Evolutionary conservation across 1,284 basidiomycete species (phyloP).

Genomic region (Trichosporon coremiiforme): DNA sequence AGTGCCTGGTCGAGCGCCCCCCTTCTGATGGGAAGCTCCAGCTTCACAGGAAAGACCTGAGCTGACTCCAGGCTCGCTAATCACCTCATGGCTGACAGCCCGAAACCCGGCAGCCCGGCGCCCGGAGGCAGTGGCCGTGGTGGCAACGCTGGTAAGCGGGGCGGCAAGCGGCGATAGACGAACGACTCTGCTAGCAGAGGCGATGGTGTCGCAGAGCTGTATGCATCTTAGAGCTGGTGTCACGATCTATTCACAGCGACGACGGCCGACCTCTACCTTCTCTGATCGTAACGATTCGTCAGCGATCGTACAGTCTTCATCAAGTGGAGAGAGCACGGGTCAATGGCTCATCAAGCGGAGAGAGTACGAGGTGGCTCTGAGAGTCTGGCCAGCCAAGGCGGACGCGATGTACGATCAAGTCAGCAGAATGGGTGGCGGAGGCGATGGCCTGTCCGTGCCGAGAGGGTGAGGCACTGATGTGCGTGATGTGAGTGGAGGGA

Average conservation of each 20-base stretch:
- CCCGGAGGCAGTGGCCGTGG: slow-evolving; percentile 1
- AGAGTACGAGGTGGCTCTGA: background rate
- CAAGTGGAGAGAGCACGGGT: background rate
- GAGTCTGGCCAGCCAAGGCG: background rate
- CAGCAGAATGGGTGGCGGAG: background rate
- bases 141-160: slow-evolving; percentile 17
- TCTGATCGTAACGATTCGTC: background rate
- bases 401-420: background rate
- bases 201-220: background rate
- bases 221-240: slow-evolving; percentile 1
- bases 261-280: too few species aligned
- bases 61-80: slow-evolving; percentile 22
- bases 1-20: too few species aligned
- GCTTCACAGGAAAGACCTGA: too few species aligned
- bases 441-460: background rate
- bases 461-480: background rate
- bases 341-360: too few species aligned
- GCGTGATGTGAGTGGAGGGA: background rate
- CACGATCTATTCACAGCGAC: too few species aligned
- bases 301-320: background rate
- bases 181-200: background rate
- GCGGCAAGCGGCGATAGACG: slow-evolving; percentile 28
- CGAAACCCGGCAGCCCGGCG: background rate
- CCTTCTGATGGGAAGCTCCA: too few species aligned
- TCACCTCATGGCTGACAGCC: slow-evolving; percentile 12